Conservation (phyloP, 257 asterid species). For the Marsdenia floribunda region DNA sequence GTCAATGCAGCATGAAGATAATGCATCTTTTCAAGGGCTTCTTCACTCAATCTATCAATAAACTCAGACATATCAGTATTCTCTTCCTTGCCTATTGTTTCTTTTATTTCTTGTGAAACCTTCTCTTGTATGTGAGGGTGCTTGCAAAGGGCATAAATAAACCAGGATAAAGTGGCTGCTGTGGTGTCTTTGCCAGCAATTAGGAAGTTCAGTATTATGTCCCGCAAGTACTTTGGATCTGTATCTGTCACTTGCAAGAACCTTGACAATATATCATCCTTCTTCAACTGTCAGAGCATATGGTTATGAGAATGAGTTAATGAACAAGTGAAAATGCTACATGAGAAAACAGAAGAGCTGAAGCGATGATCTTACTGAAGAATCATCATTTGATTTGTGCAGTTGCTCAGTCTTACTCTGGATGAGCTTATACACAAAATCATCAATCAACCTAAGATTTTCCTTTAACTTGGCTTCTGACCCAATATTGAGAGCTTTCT, state of each 20-base stretch:
- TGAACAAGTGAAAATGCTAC: neutral
- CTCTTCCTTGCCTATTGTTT: conserved; percentile 18
- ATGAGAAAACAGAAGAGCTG: neutral
- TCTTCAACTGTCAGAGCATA: conserved; percentile 26
- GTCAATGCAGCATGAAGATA: conserved; percentile 54
- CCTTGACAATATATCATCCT: conserved; percentile 51
- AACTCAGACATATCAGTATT: conserved; percentile 26
- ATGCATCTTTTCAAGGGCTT: conserved; percentile 45
- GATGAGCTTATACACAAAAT: conserved; percentile 42
- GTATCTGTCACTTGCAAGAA: conserved; percentile 39
- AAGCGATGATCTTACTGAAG: conserved; percentile 22
- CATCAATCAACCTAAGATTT: conserved; percentile 33
- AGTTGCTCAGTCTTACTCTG: conserved; percentile 39
- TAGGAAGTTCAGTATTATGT: conserved; percentile 45
- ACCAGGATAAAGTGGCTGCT: conserved; percentile 52
- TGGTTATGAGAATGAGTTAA: neutral
- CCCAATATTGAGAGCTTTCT: conserved; percentile 43
- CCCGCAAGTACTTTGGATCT: conserved; percentile 39
- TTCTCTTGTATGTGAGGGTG: conserved; percentile 46
- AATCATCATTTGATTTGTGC: conserved; percentile 17
- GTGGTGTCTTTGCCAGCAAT: conserved; percentile 62
- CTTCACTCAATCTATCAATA: conserved; percentile 31
- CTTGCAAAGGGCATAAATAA: conserved; percentile 53
- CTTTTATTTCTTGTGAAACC: conserved; percentile 36
- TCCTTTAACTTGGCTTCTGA: conserved; percentile 42